Base-by-base conservation (phyloP, 1,284 basidiomycete species). In the Neonothopanus nambi region DNA sequence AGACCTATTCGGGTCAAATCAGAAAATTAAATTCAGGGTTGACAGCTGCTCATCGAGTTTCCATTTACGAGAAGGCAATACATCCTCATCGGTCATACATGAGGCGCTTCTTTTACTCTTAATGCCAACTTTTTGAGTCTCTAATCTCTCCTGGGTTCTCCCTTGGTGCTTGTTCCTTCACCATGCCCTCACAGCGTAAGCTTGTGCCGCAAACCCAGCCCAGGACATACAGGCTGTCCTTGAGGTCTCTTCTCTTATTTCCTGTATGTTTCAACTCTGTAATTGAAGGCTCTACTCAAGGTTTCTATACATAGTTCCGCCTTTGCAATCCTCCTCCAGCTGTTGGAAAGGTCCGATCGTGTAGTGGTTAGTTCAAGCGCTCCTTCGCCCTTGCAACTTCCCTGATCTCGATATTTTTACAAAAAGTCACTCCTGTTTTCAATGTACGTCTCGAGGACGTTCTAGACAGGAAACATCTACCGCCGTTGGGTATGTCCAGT, bases 241-340 rank as follows among this genome's bases (percentile, higher is more conserved):
- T 75, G 23, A 72, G 67, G 55, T 70, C 74, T 36, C 63, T 86
- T n/a, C 68, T 81, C 41, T 61, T 76, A 5, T 67, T 86, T 7
- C 83, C 84, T 13, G 76, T 78, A 15, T 55, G 76, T 65, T 33
- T 46, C 13, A 52, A 17, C 30, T 37, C 23, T 33, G 39, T 37
- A 20, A 2, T 51, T 33, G 42, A 40, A 43, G 40, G 21, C 15
- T 39, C 30, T 35, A 37, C 36, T 33, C n/a, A 44, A 4, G 21
- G 44, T 58, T 28, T 50, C 44, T 17, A 48, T 23, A 51, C 39
- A 30, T 45, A 84, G 81, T 75, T 76, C 59, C 80, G 87, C 7
- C 72, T 89, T 40, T 82, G 83, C 56, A 83, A 86, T 54, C 87
- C 86, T 2, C 86, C 86, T 3, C 82, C 83, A 6, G 78, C 83